A percentile compares a stretch with the other conserved stretches of the same genome.
These are phyloP conservation scores for Globisporangium viniferum DNA, from an alignment of 352 stramenopile genomes.

Conservation along the genomic window DNA sequence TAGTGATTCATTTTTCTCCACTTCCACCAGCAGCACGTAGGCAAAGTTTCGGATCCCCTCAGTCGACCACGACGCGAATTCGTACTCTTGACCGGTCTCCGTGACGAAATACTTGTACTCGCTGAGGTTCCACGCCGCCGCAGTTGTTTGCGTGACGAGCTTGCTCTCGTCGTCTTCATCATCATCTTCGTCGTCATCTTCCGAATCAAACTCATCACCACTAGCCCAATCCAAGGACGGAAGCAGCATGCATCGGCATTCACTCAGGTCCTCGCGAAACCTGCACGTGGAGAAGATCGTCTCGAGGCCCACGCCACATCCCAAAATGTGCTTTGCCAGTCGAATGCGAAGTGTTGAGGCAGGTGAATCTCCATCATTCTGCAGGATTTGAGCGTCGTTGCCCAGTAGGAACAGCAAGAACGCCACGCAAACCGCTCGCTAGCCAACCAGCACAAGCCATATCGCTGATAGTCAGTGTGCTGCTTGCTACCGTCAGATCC, in stretches of 20 bases:
- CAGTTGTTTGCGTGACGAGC: slow-evolving; percentile 34
- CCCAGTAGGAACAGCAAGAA: slow-evolving; percentile 37
- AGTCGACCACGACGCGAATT: slow-evolving; percentile 58
- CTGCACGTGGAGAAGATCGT: slow-evolving; percentile 47
- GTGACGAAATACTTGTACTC: slow-evolving; percentile 54
- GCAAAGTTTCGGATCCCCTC: slow-evolving; percentile 40
- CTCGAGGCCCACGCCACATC: slow-evolving; percentile 31
- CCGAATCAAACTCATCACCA: slow-evolving; percentile 23
- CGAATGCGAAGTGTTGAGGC: slow-evolving; percentile 5
- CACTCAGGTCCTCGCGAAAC: slow-evolving; percentile 51
- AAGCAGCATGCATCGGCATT: slow-evolving; percentile 36
- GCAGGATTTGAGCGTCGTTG: neutral
- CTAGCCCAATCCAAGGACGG: slow-evolving; percentile 20
- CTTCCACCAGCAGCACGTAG: slow-evolving; percentile 27
- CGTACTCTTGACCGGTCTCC: slow-evolving; percentile 43
- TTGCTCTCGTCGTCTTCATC: slow-evolving; percentile 20
- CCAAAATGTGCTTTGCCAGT: slow-evolving; percentile 28
- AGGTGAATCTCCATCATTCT: neutral
- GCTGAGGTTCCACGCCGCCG: slow-evolving; percentile 26
- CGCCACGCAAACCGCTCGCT: slow-evolving; percentile 30
- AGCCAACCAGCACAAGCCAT: no score
- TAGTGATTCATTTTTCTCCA: neutral
- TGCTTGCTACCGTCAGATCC: no score
- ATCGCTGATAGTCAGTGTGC: no score
- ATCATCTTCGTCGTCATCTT: slow-evolving; percentile 20